Evolutionary conservation across 768 basidiomycete species (phyloP).

Genomic region (Mycena albidolilacea): DNA sequence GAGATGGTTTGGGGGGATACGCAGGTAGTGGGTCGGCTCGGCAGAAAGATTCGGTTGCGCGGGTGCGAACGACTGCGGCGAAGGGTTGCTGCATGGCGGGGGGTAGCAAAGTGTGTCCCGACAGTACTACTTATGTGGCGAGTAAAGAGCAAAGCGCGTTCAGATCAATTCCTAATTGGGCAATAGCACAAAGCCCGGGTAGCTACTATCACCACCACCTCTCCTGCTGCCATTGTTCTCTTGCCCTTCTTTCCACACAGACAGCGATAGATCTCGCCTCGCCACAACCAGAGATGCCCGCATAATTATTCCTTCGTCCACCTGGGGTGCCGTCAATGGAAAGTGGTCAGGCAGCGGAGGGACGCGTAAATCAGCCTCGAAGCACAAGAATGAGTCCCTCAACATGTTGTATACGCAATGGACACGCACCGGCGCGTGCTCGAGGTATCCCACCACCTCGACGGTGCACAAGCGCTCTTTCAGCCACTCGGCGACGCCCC

Average conservation of each 20-base stretch:
- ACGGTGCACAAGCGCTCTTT: conserved; percentile 66
- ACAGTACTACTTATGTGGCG: not conserved
- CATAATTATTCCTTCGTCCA: conserved; percentile 63
- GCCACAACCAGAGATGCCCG: conserved; percentile 67
- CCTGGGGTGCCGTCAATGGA: conserved; percentile 48
- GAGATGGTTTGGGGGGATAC: conserved; percentile 5
- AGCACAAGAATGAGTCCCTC: conserved; percentile 24
- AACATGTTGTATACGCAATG: conserved; percentile 5
- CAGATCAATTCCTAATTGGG: not conserved
- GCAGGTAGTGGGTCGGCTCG: not conserved
- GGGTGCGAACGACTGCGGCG: not conserved
- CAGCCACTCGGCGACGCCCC: conserved; percentile 59
- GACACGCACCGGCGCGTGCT: conserved; percentile 58
- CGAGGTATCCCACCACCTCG: conserved; percentile 73
- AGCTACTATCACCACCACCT: not conserved
- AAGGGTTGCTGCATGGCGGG: not conserved
- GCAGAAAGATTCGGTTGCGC: not conserved
- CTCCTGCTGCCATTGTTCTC: conserved; percentile 29
- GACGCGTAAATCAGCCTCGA: conserved; percentile 56
- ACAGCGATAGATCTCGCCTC: conserved; percentile 59
- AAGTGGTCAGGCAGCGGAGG: conserved; percentile 58
- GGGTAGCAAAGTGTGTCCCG: not conserved
- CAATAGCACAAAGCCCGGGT: not conserved
- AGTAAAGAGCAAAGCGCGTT: not conserved
- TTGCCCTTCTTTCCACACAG: conserved; percentile 56